Evolutionary conservation across 2,329 filamentous ascomycete species (phyloP).

Genomic region (Pseudocercospora crystallina): DNA sequence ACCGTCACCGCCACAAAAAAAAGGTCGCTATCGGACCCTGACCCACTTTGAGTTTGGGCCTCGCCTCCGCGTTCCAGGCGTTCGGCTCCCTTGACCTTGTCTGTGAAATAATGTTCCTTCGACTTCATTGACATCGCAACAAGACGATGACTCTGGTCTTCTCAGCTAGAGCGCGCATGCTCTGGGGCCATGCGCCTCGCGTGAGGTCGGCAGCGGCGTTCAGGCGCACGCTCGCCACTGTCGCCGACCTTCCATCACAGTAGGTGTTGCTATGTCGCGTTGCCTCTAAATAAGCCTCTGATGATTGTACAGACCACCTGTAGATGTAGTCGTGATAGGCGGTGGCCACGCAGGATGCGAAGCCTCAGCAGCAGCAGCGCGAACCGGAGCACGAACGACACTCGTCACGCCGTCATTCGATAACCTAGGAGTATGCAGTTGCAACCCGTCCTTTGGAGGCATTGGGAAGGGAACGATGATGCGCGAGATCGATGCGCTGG

Average conservation of each 20-base stretch:
- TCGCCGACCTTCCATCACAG: slow-evolving; percentile 37
- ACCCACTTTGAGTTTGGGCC: too few species aligned
- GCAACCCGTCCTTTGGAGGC: slow-evolving; percentile 96
- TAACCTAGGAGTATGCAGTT: slow-evolving; percentile 92
- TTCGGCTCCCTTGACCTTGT: too few species aligned
- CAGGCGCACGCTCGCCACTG: slow-evolving; percentile 46
- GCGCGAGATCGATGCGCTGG: slow-evolving; percentile 90
- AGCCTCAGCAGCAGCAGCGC: slow-evolving; percentile 85
- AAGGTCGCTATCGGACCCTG: too few species aligned
- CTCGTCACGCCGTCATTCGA: slow-evolving; percentile 84
- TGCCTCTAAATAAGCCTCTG: slow-evolving; percentile 33
- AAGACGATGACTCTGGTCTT: slow-evolving; percentile 26
- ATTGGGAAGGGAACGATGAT: slow-evolving; percentile 98
- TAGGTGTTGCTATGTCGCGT: slow-evolving; percentile 16
- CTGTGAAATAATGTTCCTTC: not conserved
- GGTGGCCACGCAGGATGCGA: slow-evolving; percentile 95
- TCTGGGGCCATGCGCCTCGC: slow-evolving; percentile 51
- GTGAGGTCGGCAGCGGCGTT: slow-evolving; percentile 41
- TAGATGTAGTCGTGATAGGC: slow-evolving; percentile 90
- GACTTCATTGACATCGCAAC: not conserved
- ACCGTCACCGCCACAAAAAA: too few species aligned
- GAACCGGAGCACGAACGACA: slow-evolving; percentile 83
- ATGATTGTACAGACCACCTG: slow-evolving; percentile 23
- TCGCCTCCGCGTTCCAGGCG: too few species aligned
- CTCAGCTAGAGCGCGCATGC: slow-evolving; percentile 37